A percentile compares a stretch with the other conserved stretches of the same genome.
These are phyloP conservation scores for Rosa lucieae DNA, from an alignment of 306 rosid genomes.

Conservation along the genomic window DNA sequence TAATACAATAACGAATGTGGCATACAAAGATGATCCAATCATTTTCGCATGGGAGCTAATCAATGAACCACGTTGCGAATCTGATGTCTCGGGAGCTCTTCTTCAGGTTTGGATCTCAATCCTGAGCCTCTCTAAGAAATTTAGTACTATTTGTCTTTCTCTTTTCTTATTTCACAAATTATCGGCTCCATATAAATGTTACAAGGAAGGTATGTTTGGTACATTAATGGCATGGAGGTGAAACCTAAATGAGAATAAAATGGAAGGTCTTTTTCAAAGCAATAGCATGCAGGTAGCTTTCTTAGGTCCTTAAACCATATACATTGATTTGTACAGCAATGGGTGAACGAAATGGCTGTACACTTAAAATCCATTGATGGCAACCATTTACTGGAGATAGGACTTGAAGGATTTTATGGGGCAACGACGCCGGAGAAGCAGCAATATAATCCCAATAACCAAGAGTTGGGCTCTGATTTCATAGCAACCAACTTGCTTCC, in stretches of 20 bases:
- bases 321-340: constrained; percentile 32
- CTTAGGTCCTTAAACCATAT: neutral
- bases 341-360: constrained; percentile 62
- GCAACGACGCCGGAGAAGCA: constrained; percentile 39
- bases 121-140: neutral
- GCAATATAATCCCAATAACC: constrained; percentile 48
- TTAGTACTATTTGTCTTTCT: too few relatives aligned
- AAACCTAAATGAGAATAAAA: too few relatives aligned
- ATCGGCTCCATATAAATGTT: too few relatives aligned
- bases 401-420: constrained; percentile 74
- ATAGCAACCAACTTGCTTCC: constrained; percentile 35
- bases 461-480: constrained; percentile 55
- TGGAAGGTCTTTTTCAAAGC: too few relatives aligned
- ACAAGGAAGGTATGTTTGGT: too few relatives aligned
- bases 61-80: constrained; percentile 54
- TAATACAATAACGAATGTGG: constrained; percentile 39
- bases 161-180: too few relatives aligned
- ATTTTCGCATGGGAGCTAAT: constrained; percentile 64
- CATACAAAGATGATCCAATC: constrained; percentile 49
- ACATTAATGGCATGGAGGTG: too few relatives aligned
- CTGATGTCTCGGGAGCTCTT: constrained; percentile 46
- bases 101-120: neutral
- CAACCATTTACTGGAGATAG: constrained; percentile 47
- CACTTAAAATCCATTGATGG: constrained; percentile 51
- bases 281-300: too few relatives aligned